A percentile compares a stretch with the other conserved stretches of the same genome.
Conservation (phyloP, 495 filamentous ascomycete genomes). For the Elasticomyces elasticus region DNA sequence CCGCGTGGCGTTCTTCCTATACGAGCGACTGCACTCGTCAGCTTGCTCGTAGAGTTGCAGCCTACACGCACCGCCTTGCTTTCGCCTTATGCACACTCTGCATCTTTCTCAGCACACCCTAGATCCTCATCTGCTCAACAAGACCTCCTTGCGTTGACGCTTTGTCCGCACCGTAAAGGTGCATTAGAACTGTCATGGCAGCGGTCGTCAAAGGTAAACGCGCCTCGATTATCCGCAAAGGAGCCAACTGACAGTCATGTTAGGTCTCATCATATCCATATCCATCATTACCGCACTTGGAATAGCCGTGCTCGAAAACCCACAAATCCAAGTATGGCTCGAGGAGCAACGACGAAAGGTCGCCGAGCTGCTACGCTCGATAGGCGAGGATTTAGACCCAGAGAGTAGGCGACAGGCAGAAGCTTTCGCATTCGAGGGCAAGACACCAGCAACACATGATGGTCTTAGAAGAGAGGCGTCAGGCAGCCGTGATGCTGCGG, state of each 20-base stretch:
- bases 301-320: slow-evolving; percentile 16
- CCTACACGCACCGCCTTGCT: background rate
- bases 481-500: slow-evolving; percentile 14
- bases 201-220: slow-evolving; percentile 15
- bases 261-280: slow-evolving; percentile 21
- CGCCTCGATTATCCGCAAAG: background rate
- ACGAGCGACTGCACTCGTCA: too few relatives aligned
- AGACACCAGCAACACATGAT: slow-evolving; percentile 14
- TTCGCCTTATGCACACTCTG: background rate
- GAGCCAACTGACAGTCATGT: background rate
- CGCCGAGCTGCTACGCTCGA: slow-evolving; percentile 10
- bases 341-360: slow-evolving; percentile 19
- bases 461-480: slow-evolving; percentile 8
- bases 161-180: background rate
- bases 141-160: background rate
- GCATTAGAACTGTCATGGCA: background rate
- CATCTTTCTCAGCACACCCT: background rate
- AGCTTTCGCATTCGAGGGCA: slow-evolving; percentile 20
- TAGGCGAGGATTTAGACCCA: slow-evolving; percentile 19
- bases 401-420: slow-evolving; percentile 12
- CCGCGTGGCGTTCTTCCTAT: too few relatives aligned
- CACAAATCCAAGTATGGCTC: slow-evolving; percentile 19
- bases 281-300: slow-evolving; percentile 18
- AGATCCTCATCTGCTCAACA: background rate
- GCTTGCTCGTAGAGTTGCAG: too few relatives aligned